Evolutionary conservation across 2,329 filamentous ascomycete species (phyloP), one percentile per base, ranked within the genome.

Genomic region (Gremmenia infestans): DNA sequence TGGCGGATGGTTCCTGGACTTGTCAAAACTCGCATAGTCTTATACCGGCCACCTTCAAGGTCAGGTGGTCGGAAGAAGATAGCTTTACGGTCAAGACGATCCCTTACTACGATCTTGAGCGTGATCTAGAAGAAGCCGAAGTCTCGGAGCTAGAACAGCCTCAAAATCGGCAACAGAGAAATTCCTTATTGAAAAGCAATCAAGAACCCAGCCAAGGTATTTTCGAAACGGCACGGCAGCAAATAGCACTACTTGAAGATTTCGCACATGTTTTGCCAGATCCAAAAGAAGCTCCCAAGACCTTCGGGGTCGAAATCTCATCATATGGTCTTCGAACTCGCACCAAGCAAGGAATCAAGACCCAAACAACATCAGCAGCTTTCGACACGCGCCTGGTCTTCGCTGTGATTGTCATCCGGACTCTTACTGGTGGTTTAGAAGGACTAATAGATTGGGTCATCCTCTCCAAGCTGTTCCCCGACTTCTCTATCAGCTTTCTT

Each of bases 371-470:
- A 48, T 69, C 72, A 1, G 63, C 73, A 3, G 72, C 76, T 49
- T 73, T 74, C 63, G 75, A 77, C 55, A 72, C 72, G 37, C 74
- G 78, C 46, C 71, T 84, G 28, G 72, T 86, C 51, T 78, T 81
- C 17, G 79, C 81, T 3, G 81, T 86, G 55, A 72, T 86, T 50
- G 78, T 80, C 14, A 73, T 86, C 39, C 77, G 79, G 17, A 79
- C 79, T 7, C 70, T 87, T 8, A 71, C 85, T 6, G 85, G 85
- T 9, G 85, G 85, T 6, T 73, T 83, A 11, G 80, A 83, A 59
- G 77, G 80, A 61, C 72, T 75, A 1, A 74, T 85, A 22, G 84
- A 87, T 62, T 86, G 83, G 78, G 82, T 82, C 9, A 63, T 86
- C 42, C 71, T 86, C 56, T 68, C 80, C 61, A 75, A 75, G 22